phyloP scores from a whole-genome alignment of 1,284 basidiomycete genomes.

The Cystobasidiaceae sp. region DNA sequence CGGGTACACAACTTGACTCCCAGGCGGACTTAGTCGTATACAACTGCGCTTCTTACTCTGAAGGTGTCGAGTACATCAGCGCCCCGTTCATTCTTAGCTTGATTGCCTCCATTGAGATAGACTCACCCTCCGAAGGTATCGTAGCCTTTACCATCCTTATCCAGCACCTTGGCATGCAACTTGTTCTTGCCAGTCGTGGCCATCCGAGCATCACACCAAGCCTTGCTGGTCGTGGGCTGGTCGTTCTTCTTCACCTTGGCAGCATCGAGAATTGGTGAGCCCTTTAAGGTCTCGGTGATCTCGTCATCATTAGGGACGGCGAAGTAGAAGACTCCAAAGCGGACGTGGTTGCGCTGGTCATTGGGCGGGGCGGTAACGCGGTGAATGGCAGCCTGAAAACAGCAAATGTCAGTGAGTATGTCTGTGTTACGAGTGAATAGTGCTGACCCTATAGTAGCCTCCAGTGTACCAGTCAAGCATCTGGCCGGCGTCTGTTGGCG shows the following conservation, averaged over 20 bases:
- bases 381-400: slow-evolving; percentile 46
- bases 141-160: slow-evolving; percentile 23
- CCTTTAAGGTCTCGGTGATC: slow-evolving; percentile 42
- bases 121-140: not conserved
- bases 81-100: too few relatives aligned
- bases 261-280: slow-evolving; percentile 40
- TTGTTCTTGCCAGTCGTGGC: slow-evolving; percentile 38
- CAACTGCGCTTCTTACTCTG: too few relatives aligned
- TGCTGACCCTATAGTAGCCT: slow-evolving; percentile 35
- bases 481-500: slow-evolving; percentile 36
- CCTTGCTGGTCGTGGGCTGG: slow-evolving; percentile 28
- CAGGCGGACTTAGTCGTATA: too few relatives aligned
- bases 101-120: too few relatives aligned
- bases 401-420: not conserved
- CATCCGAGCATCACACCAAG: slow-evolving; percentile 35
- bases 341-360: slow-evolving; percentile 47
- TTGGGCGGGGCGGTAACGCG: slow-evolving; percentile 47
- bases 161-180: slow-evolving; percentile 37
- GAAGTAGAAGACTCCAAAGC: slow-evolving; percentile 49
- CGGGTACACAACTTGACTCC: too few relatives aligned
- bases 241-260: slow-evolving; percentile 5
- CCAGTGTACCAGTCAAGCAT: slow-evolving; percentile 41
- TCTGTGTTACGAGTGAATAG: not conserved
- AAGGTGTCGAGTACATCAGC: too few relatives aligned
- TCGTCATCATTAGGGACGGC: slow-evolving; percentile 48